Evolutionary conservation across 2,329 filamentous ascomycete genomes (phyloP).

Genomic region (Trichoderma arundinaceum): DNA sequence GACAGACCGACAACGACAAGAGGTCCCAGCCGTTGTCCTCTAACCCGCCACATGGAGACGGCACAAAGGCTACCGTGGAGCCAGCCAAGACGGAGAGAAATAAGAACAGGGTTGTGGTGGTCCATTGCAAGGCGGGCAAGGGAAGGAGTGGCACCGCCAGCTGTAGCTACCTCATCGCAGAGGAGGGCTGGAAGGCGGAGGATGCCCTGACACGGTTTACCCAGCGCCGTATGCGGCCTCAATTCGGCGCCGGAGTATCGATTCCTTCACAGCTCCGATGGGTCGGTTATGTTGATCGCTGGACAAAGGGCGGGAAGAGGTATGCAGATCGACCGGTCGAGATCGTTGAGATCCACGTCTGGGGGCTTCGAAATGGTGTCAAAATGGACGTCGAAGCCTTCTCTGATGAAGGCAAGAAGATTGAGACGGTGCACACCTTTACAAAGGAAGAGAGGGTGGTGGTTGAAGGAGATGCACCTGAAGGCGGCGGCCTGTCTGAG

Average conservation of each 20-base stretch:
- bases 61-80: neutral
- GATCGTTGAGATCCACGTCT: slow-evolving; percentile 85
- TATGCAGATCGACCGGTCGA: slow-evolving; percentile 86
- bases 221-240: slow-evolving; percentile 82
- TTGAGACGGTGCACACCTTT: slow-evolving; percentile 84
- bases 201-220: slow-evolving; percentile 68
- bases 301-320: slow-evolving; percentile 74
- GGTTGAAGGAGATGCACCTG: slow-evolving; percentile 62
- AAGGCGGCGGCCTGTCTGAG: slow-evolving; percentile 55
- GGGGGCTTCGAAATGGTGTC: slow-evolving; percentile 86
- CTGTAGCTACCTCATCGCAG: slow-evolving; percentile 87
- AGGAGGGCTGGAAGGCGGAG: slow-evolving; percentile 68
- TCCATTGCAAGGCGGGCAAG: slow-evolving; percentile 98
- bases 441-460: slow-evolving; percentile 71
- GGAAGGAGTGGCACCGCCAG: slow-evolving; percentile 87
- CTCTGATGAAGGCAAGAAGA: slow-evolving; percentile 85
- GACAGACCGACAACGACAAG: neutral
- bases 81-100: slow-evolving; percentile 43
- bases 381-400: slow-evolving; percentile 87
- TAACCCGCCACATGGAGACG: neutral
- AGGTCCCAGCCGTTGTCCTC: slow-evolving; percentile 12
- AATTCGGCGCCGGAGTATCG: slow-evolving; percentile 86
- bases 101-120: slow-evolving; percentile 73
- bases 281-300: slow-evolving; percentile 86
- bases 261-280: slow-evolving; percentile 92